These are phyloP conservation scores for Echeveria elegans DNA, from an alignment of 164 flowering plant genomes.

Conservation along the genomic window DNA sequence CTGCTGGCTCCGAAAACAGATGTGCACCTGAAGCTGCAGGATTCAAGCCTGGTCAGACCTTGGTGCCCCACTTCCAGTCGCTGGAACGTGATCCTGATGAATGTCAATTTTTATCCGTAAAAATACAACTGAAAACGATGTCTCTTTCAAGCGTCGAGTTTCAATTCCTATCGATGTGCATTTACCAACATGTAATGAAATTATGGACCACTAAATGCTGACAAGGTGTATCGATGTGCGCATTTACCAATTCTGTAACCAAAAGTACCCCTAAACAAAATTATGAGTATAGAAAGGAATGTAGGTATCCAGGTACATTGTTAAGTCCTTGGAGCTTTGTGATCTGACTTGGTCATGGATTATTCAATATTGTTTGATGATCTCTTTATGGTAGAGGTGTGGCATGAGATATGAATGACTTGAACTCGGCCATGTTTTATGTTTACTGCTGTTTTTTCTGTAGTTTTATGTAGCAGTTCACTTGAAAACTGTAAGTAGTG, in stretches of 20 bases:
- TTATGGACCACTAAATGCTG: conserved; percentile 33
- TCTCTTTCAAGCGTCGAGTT: not conserved
- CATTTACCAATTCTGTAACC: conserved; percentile 9
- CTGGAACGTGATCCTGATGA: not conserved
- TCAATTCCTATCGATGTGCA: not conserved
- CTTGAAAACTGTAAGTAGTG: not conserved
- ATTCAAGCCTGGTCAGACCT: not conserved
- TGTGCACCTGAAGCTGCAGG: not conserved
- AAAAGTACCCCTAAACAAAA: conserved; percentile 8
- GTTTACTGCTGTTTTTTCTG: not conserved
- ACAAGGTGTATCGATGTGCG: conserved; percentile 42
- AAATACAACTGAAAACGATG: no score
- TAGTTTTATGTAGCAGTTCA: not conserved
- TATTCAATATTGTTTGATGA: not conserved
- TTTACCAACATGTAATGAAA: conserved; percentile 42
- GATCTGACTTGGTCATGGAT: not conserved
- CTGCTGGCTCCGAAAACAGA: not conserved
- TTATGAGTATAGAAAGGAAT: no score
- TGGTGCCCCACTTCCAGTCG: not conserved
- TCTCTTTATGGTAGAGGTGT: not conserved
- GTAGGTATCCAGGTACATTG: no score
- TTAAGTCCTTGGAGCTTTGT: conserved; percentile 4
- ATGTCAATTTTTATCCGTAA: not conserved
- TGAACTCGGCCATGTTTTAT: not conserved
- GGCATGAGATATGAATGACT: not conserved